Evolutionary conservation across 225 moss, liverwort and hornwort species (phyloP).

Genomic region (Thuidium tamariscinum): DNA sequence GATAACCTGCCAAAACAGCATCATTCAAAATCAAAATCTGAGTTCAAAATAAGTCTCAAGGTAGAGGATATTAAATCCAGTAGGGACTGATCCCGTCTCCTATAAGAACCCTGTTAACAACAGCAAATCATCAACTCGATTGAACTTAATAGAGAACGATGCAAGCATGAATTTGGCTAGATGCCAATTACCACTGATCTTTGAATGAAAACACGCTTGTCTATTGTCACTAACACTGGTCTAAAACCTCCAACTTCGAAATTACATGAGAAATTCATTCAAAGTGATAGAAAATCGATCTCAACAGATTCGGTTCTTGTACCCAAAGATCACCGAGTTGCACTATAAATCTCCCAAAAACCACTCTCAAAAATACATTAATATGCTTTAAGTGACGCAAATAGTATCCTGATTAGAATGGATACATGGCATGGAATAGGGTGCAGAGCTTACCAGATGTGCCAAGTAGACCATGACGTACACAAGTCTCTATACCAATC

Average conservation of each 20-base stretch:
- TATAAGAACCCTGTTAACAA: not conserved
- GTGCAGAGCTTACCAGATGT: constrained; percentile 49
- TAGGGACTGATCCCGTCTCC: not conserved
- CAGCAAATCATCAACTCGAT: not conserved
- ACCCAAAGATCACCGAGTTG: not conserved
- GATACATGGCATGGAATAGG: not conserved
- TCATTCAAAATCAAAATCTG: not conserved
- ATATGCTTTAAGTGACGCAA: not conserved
- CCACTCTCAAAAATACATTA: not conserved
- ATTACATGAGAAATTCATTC: not conserved
- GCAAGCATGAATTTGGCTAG: not conserved
- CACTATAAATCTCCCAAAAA: not conserved
- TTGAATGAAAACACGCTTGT: not conserved
- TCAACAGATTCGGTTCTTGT: not conserved
- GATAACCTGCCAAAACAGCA: constrained; percentile 59
- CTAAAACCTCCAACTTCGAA: not conserved
- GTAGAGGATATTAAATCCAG: not conserved
- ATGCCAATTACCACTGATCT: not conserved
- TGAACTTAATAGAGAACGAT: not conserved
- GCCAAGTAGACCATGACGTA: constrained; percentile 88
- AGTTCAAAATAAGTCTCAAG: not conserved
- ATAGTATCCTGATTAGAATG: not conserved
- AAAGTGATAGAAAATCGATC: not conserved
- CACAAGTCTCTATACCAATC: constrained; percentile 88
- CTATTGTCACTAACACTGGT: not conserved